Conservation (phyloP, 345 rosid species). For the Lumnitzera racemosa region DNA sequence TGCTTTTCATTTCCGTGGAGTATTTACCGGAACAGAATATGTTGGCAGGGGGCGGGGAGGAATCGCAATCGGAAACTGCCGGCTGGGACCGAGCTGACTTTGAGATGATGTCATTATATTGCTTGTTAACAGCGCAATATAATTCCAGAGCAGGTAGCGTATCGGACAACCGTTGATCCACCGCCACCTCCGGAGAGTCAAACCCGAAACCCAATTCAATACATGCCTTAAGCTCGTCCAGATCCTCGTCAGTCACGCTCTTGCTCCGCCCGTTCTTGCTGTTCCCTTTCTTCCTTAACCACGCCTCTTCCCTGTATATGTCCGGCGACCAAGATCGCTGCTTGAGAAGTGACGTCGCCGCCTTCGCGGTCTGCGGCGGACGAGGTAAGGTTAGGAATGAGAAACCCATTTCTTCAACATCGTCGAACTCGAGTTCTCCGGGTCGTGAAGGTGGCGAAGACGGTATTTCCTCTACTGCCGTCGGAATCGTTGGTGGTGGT, state of each 20-base stretch:
- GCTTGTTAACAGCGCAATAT: slow-evolving; percentile 70
- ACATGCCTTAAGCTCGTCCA: slow-evolving; percentile 90
- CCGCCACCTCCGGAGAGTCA: slow-evolving; percentile 58
- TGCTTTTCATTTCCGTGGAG: no score
- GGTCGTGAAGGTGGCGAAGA: neutral
- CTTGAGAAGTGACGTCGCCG: slow-evolving; percentile 38
- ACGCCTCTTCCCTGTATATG: slow-evolving; percentile 69
- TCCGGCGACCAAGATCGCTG: slow-evolving; percentile 94
- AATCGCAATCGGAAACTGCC: slow-evolving; percentile 42
- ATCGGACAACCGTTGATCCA: slow-evolving; percentile 61
- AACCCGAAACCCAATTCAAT: slow-evolving; percentile 84
- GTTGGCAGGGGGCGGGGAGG: slow-evolving; percentile 29
- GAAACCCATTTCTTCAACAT: neutral
- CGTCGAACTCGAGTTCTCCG: no score
- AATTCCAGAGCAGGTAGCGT: slow-evolving; percentile 86
- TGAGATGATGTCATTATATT: slow-evolving; percentile 39
- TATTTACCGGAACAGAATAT: slow-evolving; percentile 39
- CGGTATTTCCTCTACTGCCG: neutral
- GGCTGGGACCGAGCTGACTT: slow-evolving; percentile 38
- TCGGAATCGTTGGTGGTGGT: no score
- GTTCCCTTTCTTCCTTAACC: slow-evolving; percentile 64
- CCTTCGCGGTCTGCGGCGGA: neutral
- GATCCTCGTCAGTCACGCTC: slow-evolving; percentile 87
- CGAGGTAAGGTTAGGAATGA: slow-evolving; percentile 4
- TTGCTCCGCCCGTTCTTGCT: slow-evolving; percentile 40